These are phyloP conservation scores for Phaeoacremonium minimum DNA, from an alignment of 2,329 filamentous ascomycete species.

Conservation along the genomic window DNA sequence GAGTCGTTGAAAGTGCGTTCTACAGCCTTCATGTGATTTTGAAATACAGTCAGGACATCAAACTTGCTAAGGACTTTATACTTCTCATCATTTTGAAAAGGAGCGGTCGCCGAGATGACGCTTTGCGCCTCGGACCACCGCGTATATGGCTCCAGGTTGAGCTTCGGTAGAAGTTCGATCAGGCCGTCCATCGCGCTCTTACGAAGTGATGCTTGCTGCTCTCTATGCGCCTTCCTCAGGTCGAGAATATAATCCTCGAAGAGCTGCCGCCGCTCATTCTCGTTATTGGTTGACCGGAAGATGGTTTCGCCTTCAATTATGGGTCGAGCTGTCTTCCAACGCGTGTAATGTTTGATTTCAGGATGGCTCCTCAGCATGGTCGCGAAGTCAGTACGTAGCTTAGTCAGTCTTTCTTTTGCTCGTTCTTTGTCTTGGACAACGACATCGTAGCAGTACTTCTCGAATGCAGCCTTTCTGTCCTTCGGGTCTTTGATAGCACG, in stretches of 20 bases:
- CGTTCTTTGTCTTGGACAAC: conserved; percentile 90
- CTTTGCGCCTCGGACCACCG: conserved; percentile 89
- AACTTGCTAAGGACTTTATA: conserved; percentile 82
- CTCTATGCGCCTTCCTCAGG: conserved; percentile 74
- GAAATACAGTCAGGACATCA: conserved; percentile 88
- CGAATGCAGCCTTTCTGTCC: conserved; percentile 85
- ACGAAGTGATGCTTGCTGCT: conserved; percentile 67
- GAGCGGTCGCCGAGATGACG: conserved; percentile 71
- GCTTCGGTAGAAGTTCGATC: conserved; percentile 68
- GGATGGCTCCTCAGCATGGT: conserved; percentile 95
- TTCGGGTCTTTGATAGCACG: conserved; percentile 89
- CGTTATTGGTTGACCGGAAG: conserved; percentile 85
- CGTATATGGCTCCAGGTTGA: conserved; percentile 88
- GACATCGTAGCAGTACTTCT: conserved; percentile 90
- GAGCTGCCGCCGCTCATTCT: conserved; percentile 80
- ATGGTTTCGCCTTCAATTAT: conserved; percentile 95
- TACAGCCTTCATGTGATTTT: conserved; percentile 89
- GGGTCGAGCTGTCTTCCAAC: conserved; percentile 92
- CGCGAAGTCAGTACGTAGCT: conserved; percentile 88
- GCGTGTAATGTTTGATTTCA: conserved; percentile 94
- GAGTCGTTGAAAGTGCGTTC: conserved; percentile 90
- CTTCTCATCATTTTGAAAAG: conserved; percentile 76
- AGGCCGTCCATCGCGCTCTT: conserved; percentile 84
- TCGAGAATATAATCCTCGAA: conserved; percentile 91
- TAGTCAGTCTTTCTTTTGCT: conserved; percentile 87